phyloP scores from a whole-genome alignment of 2,329 filamentous ascomycete species.

The Pseudogymnoascus sp. region DNA sequence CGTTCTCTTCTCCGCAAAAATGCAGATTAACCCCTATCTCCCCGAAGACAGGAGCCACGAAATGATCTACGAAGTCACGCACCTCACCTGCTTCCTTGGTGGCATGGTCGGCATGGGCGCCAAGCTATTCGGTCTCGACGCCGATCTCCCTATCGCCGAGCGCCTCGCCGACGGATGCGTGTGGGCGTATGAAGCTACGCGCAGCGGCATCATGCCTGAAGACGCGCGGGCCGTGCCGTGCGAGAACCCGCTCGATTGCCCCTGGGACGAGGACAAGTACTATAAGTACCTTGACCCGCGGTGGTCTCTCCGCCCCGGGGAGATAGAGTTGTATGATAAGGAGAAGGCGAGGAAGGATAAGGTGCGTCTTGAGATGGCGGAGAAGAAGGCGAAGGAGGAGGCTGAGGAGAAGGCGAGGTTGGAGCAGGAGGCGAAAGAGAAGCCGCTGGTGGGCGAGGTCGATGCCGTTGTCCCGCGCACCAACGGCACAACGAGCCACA shows the following conservation, averaged over 20 bases:
- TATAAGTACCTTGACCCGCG: slow-evolving; percentile 30
- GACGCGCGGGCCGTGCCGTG: slow-evolving; percentile 44
- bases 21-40: slow-evolving; percentile 22
- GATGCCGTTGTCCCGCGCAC: not conserved
- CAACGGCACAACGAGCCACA: not conserved
- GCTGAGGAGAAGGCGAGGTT: slow-evolving; percentile 32
- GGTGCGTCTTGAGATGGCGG: slow-evolving; percentile 23
- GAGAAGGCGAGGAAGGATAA: slow-evolving; percentile 34
- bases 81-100: slow-evolving; percentile 62
- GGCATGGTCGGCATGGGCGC: slow-evolving; percentile 63
- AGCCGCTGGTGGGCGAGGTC: not conserved
- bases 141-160: slow-evolving; percentile 55
- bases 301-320: slow-evolving; percentile 35
- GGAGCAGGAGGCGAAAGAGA: slow-evolving; percentile 8
- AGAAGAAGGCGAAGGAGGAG: slow-evolving; percentile 33
- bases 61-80: slow-evolving; percentile 32
- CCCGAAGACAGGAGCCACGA: slow-evolving; percentile 38
- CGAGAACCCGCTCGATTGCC: slow-evolving; percentile 16
- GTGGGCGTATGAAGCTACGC: slow-evolving; percentile 58
- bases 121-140: slow-evolving; percentile 51
- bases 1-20: slow-evolving; percentile 59
- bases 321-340: slow-evolving; percentile 36
- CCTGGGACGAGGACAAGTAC: slow-evolving; percentile 27
- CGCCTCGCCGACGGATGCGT: slow-evolving; percentile 61
- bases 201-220: slow-evolving; percentile 62